phyloP scores from a whole-genome alignment of 2,329 filamentous ascomycete genomes.

The Cercospora sojina region DNA sequence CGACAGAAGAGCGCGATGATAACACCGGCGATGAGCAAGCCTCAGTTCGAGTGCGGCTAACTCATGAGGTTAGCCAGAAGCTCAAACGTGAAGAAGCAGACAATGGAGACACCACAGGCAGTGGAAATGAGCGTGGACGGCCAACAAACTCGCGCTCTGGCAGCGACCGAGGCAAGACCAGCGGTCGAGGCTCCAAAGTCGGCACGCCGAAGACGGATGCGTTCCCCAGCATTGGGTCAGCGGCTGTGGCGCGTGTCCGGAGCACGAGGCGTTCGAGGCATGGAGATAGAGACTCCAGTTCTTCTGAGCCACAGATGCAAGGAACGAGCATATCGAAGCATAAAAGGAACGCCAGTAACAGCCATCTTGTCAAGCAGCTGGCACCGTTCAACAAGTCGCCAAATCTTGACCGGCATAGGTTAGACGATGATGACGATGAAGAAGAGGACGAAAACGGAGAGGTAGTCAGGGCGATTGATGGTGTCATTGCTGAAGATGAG shows the following conservation, averaged over 20 bases:
- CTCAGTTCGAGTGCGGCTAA: slow-evolving; percentile 12
- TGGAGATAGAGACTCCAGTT: slow-evolving; percentile 33
- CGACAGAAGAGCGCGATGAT: slow-evolving; percentile 27
- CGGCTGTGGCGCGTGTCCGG: slow-evolving; percentile 44
- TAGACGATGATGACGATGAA: slow-evolving; percentile 40
- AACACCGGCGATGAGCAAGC: slow-evolving; percentile 21
- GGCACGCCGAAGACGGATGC: slow-evolving; percentile 48
- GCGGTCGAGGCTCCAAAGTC: slow-evolving; percentile 48
- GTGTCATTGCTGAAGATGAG: slow-evolving; percentile 12
- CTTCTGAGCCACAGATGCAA: slow-evolving; percentile 37
- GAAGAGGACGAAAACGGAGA: slow-evolving; percentile 11
- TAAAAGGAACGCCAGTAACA: slow-evolving; percentile 36
- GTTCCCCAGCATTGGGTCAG: slow-evolving; percentile 39
- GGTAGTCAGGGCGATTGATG: slow-evolving; percentile 8
- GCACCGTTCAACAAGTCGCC: slow-evolving; percentile 42
- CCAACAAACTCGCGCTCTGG: slow-evolving; percentile 29
- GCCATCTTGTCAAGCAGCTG: slow-evolving; percentile 41
- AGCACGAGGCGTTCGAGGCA: slow-evolving; percentile 42
- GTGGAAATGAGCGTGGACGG: slow-evolving; percentile 18
- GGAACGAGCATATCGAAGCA: slow-evolving; percentile 30
- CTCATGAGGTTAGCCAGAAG: slow-evolving; percentile 35
- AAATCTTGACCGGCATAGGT: slow-evolving; percentile 35
- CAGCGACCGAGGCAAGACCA: slow-evolving; percentile 35
- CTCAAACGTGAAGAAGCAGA: slow-evolving; percentile 53
- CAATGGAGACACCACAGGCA: slow-evolving; percentile 27